Evolutionary conservation across 768 basidiomycete species (phyloP).

Genomic region (Coprinellus aureogranulatus): DNA sequence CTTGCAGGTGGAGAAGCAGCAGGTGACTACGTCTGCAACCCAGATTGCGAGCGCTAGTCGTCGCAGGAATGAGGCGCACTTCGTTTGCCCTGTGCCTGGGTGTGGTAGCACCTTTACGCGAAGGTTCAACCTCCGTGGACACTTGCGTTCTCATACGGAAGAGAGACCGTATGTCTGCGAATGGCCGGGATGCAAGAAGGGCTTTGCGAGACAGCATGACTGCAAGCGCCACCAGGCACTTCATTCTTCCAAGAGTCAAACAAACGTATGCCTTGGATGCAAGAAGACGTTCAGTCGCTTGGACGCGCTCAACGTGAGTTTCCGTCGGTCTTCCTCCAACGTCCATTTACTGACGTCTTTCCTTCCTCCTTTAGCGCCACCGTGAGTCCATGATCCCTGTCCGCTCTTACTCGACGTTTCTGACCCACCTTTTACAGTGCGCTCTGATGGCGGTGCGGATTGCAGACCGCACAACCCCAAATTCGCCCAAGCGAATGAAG

Average conservation of each 20-base stretch:
- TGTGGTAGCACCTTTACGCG: constrained; percentile 98
- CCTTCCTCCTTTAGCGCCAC: constrained; percentile 57
- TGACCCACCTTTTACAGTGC: constrained; percentile 47
- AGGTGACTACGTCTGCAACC: constrained; percentile 92
- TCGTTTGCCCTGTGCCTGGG: constrained; percentile 90
- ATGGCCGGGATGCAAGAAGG: constrained; percentile 92
- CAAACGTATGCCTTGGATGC: constrained; percentile 87
- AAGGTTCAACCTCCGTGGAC: constrained; percentile 85
- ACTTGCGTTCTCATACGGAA: constrained; percentile 92
- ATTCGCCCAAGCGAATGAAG: constrained; percentile 3
- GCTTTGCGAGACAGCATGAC: constrained; percentile 93
- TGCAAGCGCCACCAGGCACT: constrained; percentile 96
- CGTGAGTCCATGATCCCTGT: constrained; percentile 47
- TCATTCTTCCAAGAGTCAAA: constrained; percentile 78
- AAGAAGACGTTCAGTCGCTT: constrained; percentile 92
- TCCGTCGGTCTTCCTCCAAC: constrained; percentile 9
- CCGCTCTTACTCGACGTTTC: constrained; percentile 17
- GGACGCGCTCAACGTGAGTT: constrained; percentile 90
- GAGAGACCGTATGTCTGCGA: constrained; percentile 93
- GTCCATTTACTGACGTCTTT: constrained; percentile 3
- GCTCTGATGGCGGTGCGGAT: constrained; percentile 81
- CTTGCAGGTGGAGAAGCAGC: constrained; percentile 88
- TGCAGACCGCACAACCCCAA: constrained; percentile 53
- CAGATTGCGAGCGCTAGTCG: constrained; percentile 89
- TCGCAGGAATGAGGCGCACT: constrained; percentile 86